Evolutionary conservation across 176 grass and related monocot species (phyloP).

Genomic region (Elaeis guineensis): DNA sequence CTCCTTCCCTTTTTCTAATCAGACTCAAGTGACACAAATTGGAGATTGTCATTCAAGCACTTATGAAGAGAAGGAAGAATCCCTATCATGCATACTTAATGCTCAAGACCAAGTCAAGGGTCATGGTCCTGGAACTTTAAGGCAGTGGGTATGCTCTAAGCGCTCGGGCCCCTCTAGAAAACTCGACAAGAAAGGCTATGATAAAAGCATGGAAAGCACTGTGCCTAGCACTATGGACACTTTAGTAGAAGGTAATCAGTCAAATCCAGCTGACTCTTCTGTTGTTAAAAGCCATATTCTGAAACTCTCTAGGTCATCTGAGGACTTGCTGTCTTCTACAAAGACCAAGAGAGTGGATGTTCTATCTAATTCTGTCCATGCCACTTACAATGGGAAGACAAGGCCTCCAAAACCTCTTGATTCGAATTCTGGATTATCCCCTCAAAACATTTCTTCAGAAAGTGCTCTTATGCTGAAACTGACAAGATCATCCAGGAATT

Average conservation of each 20-base stretch:
- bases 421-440: slow-evolving; percentile 29
- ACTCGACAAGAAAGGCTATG: slow-evolving; percentile 28
- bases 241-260: slow-evolving; percentile 15
- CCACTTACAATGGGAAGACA: slow-evolving; percentile 19
- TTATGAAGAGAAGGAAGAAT: slow-evolving; percentile 12
- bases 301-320: slow-evolving; percentile 35
- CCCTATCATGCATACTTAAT: background rate
- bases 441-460: slow-evolving; percentile 13
- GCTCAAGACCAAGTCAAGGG: background rate
- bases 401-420: slow-evolving; percentile 21
- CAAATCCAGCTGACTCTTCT: slow-evolving; percentile 33
- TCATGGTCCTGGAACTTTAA: slow-evolving; percentile 26
- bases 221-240: slow-evolving; percentile 9
- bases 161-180: slow-evolving; percentile 45
- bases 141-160: slow-evolving; percentile 59
- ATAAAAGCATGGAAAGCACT: slow-evolving; percentile 19
- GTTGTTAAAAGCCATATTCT: slow-evolving; percentile 14
- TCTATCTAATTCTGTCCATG: background rate
- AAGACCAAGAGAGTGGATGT: slow-evolving; percentile 18
- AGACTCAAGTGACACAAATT: background rate
- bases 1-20: background rate
- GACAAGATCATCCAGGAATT: slow-evolving; percentile 32
- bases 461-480: slow-evolving; percentile 34
- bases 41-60: slow-evolving; percentile 1
- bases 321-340: slow-evolving; percentile 30